Conservation (phyloP, 345 rosid species). For the Xanthoceras sorbifolium region DNA sequence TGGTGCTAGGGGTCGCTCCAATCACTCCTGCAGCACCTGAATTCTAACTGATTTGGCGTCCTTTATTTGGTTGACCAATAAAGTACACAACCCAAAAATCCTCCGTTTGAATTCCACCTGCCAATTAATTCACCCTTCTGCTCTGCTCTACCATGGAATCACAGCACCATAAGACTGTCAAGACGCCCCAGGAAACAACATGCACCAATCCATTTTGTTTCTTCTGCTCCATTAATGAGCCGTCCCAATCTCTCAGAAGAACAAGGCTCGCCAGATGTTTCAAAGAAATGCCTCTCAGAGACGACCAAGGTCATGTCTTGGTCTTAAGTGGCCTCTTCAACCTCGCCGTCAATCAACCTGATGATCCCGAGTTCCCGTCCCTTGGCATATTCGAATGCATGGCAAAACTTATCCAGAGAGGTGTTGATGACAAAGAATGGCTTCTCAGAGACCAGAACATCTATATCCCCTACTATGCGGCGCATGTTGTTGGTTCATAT, state of each 20-base stretch:
- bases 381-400: constrained; percentile 79
- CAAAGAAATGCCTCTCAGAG: constrained; percentile 58
- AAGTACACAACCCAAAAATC: constrained; percentile 7
- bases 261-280: constrained; percentile 52
- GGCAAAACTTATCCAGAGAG: constrained; percentile 57
- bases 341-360: constrained; percentile 69
- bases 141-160: constrained; percentile 18
- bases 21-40: not conserved
- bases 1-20: not conserved
- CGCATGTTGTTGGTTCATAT: constrained; percentile 79
- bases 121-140: not conserved
- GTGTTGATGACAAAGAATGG: constrained; percentile 53
- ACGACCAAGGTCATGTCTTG: constrained; percentile 61
- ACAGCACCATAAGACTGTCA: not conserved
- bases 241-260: constrained; percentile 47
- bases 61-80: constrained; percentile 2
- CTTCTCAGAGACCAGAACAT: constrained; percentile 75
- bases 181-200: constrained; percentile 34
- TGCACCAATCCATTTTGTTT: constrained; percentile 57
- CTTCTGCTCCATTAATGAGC: constrained; percentile 75
- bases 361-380: constrained; percentile 73
- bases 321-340: constrained; percentile 75
- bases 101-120: constrained; percentile 8
- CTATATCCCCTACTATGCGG: constrained; percentile 82
- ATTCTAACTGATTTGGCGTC: not conserved